Percentiles rank a stretch among this genome's conserved stretches.
Evolutionary conservation across 2,329 filamentous ascomycete genomes (phyloP).

Genomic region (Metarhizium album): DNA sequence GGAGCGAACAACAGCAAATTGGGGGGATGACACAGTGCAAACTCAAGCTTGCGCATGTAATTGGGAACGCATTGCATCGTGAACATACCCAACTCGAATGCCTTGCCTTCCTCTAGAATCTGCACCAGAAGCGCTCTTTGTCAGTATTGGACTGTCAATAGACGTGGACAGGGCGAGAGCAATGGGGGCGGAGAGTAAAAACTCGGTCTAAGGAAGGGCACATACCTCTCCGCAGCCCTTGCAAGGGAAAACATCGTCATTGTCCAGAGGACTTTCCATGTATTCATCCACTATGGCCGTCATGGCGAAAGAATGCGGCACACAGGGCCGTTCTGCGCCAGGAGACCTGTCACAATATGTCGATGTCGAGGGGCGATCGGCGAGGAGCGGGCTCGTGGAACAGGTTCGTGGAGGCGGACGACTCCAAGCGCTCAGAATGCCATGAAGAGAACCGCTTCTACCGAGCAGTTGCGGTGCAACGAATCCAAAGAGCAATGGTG

Average conservation of each 20-base stretch:
- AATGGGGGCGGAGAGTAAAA: neutral
- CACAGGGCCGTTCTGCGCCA: neutral
- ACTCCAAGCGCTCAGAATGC: neutral
- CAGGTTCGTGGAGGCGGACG: neutral
- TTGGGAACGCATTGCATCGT: neutral
- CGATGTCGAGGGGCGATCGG: neutral
- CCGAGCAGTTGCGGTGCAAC: neutral
- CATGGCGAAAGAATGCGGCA: slow-evolving; percentile 22
- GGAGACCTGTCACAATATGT: neutral
- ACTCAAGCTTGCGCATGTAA: neutral
- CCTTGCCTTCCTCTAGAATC: slow-evolving; percentile 98
- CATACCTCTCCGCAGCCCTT: slow-evolving; percentile 84
- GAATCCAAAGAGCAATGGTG: neutral
- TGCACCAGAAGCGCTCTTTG: slow-evolving; percentile 24
- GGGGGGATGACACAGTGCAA: neutral
- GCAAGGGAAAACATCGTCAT: slow-evolving; percentile 78
- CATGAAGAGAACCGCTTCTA: neutral
- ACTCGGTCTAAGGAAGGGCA: neutral
- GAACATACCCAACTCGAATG: slow-evolving; percentile 81
- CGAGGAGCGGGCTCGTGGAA: neutral
- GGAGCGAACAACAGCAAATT: neutral
- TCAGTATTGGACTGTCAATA: neutral
- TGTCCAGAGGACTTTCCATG: slow-evolving; percentile 56
- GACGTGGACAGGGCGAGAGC: neutral
- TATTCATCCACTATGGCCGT: slow-evolving; percentile 48